Conservation (phyloP, 306 rosid genomes). For the Rosa multiflora region DNA sequence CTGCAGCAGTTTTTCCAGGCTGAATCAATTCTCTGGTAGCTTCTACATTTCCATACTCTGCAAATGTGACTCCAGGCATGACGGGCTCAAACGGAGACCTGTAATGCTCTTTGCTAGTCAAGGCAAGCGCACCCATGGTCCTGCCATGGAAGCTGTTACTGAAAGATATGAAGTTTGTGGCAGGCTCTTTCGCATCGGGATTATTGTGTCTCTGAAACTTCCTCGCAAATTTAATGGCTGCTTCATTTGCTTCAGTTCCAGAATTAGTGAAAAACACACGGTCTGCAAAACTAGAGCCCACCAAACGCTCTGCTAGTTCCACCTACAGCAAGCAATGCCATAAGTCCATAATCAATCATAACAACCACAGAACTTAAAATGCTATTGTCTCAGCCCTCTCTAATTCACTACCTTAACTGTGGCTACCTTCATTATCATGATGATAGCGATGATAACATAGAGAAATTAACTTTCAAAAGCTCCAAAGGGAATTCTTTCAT, state of each 20-base stretch:
- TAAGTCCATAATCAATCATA: not conserved
- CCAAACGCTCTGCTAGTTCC: constrained; percentile 78
- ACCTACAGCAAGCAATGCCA: constrained; percentile 49
- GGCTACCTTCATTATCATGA: not conserved
- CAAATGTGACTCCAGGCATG: constrained; percentile 92
- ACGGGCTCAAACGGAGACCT: constrained; percentile 88
- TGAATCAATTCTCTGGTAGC: constrained; percentile 62
- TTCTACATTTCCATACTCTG: constrained; percentile 73
- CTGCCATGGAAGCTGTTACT: constrained; percentile 89
- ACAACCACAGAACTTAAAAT: too few relatives aligned
- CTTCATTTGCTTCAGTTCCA: constrained; percentile 96
- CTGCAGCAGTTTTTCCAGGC: constrained; percentile 70
- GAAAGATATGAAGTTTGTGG: constrained; percentile 72
- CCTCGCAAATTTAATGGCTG: constrained; percentile 89
- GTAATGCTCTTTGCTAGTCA: constrained; percentile 91
- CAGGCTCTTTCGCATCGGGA: constrained; percentile 52
- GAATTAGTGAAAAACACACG: constrained; percentile 84
- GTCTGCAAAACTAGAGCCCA: constrained; percentile 74
- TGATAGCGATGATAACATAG: not conserved
- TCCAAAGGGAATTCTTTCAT: not conserved
- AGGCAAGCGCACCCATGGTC: constrained; percentile 92
- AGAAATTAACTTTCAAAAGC: not conserved
- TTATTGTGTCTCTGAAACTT: constrained; percentile 65
- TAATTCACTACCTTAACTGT: not conserved
- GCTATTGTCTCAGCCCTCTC: not conserved